Conservation (phyloP, 768 basidiomycete species). For the Suillus plorans region DNA sequence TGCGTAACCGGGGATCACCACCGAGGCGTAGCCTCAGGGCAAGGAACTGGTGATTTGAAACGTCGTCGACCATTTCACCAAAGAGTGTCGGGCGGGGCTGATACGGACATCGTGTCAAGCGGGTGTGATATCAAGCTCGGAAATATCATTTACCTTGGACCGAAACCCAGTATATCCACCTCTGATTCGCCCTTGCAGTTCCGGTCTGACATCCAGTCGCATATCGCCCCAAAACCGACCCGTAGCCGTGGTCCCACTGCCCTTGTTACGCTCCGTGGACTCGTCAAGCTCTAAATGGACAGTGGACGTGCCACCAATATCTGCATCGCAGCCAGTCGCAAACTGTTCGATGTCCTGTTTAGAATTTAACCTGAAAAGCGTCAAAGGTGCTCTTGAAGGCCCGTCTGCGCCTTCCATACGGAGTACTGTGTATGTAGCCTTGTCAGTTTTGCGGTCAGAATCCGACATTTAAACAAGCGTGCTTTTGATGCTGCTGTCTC, state of each 20-base stretch:
- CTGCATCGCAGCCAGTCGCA: constrained; percentile 81
- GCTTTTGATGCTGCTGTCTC: constrained; percentile 43
- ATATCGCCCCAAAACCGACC: constrained; percentile 82
- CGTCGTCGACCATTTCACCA: constrained; percentile 83
- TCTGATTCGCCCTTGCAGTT: constrained; percentile 66
- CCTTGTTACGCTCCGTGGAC: constrained; percentile 42
- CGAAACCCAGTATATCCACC: constrained; percentile 92
- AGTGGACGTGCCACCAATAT: constrained; percentile 83
- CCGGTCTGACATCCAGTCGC: constrained; percentile 64
- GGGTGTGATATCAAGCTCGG: neutral
- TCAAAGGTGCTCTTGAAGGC: constrained; percentile 58
- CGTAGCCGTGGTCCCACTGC: constrained; percentile 50
- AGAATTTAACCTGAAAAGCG: constrained; percentile 66
- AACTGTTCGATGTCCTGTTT: constrained; percentile 57
- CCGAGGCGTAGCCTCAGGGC: constrained; percentile 75
- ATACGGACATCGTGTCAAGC: neutral
- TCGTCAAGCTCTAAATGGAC: constrained; percentile 73
- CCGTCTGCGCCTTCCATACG: constrained; percentile 76
- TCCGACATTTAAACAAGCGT: constrained; percentile 23
- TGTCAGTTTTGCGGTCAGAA: constrained; percentile 13
- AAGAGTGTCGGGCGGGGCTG: constrained; percentile 82
- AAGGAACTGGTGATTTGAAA: constrained; percentile 77
- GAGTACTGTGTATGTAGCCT: constrained; percentile 45
- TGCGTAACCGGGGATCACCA: constrained; percentile 73
- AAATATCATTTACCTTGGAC: constrained; percentile 56